Base-by-base conservation (phyloP, 2,329 filamentous ascomycete species). In the Phialophora macrospora region DNA sequence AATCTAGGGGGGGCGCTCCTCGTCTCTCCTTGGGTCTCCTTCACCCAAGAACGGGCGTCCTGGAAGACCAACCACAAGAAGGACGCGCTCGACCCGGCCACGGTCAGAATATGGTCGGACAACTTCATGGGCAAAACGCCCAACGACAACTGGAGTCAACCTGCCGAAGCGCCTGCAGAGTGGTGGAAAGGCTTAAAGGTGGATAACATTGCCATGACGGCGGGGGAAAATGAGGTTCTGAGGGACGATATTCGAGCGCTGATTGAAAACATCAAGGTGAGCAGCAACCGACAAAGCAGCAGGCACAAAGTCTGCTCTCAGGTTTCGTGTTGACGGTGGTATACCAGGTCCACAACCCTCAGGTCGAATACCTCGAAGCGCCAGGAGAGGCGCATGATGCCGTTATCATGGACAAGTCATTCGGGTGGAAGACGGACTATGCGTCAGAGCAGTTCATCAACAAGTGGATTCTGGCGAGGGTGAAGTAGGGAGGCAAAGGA, bases 1-100 rank as follows among this genome's bases (percentile, higher is more conserved):
- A 62, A 64, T 20, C 28, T 88, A 8, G 79, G 78, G 1, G 85
- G 81, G 3, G 80, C 81, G 0, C 70, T 87, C 8, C 76, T 88
- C 8, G 81, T 88, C 60, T 83, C 82, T 0, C 87, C 87, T 0
- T 89, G 87, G 86, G 78, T 81, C 2, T 80, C 80, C 0, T 82
- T 88, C 64, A 77, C 79, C 26, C 78, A 77, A 0, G 57, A 58
- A 17, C 34, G 55, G 24, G 55, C 49, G 7, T 60, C 64, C 2
- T 68, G 57, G 52, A 66, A 56, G 52, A 54, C 34, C 11, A 64
- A 64, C 54, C 49, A 41, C 26, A 62, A 56, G 12, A 59, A 56
- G 14, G 69, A 71, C 34, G 57, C 63, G 7, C 44, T 69, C 26
- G 55, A 57, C 22, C 24, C 48, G n/a, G 30, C 17, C 1, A 38